Percentiles rank a stretch among this genome's conserved stretches.
Conservation (phyloP, 228 moss, liverwort and hornwort species). For the Sphagnum fallax region DNA sequence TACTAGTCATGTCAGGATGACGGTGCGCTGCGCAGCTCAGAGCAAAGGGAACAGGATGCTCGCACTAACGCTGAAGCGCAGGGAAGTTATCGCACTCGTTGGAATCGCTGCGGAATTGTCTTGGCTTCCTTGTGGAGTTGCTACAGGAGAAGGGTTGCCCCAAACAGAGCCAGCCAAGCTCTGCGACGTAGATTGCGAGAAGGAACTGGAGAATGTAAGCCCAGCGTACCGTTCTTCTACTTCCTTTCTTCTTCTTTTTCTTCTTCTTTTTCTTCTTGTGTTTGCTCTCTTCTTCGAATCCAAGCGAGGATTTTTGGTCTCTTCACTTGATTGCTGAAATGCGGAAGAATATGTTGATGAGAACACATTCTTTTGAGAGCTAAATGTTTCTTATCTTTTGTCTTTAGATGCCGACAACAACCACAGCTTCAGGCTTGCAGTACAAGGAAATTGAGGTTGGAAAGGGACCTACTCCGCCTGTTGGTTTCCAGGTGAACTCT, state of each 20-base stretch:
- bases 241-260: background rate
- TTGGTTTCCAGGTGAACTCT: constrained; percentile 77
- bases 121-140: constrained; percentile 37
- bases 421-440: constrained; percentile 86
- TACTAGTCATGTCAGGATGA: no score
- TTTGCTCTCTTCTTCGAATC: background rate
- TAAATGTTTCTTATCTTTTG: background rate
- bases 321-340: background rate
- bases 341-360: background rate
- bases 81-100: constrained; percentile 63
- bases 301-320: background rate
- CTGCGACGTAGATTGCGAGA: constrained; percentile 73
- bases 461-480: constrained; percentile 63
- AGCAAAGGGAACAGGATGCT: constrained; percentile 24
- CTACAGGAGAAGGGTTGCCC: constrained; percentile 54
- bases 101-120: constrained; percentile 53
- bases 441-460: constrained; percentile 87
- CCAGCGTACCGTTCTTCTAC: constrained; percentile 2
- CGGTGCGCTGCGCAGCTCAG: constrained; percentile 15
- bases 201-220: constrained; percentile 76
- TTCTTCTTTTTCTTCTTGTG: background rate
- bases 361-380: background rate
- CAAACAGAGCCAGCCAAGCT: constrained; percentile 55
- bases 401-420: constrained; percentile 64
- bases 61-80: constrained; percentile 28